Base-by-base conservation (phyloP, 2,329 filamentous ascomycete genomes). In the Venturia nashicola region DNA sequence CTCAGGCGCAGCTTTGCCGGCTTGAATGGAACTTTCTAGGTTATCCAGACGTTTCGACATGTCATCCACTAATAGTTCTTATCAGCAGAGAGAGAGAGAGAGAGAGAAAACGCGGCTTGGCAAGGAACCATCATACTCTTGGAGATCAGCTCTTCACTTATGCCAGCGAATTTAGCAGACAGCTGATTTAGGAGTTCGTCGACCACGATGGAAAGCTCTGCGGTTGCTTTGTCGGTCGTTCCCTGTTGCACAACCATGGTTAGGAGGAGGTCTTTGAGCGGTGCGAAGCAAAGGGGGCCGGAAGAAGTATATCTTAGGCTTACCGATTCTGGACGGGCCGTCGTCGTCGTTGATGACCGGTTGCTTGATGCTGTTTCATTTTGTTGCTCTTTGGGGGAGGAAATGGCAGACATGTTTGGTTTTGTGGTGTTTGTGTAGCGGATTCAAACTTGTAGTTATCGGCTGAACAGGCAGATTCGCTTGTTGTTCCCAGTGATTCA, bases 21-120 rank as follows among this genome's bases (percentile, higher is more conserved):
- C 81, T 69, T 84, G 80, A 55, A 95, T 79, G 16, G 87, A 86
- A 32, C 87, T 80, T 74, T 95, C 92, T 12, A 97, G 81, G 65
- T 86, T 90, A 72, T 97, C 92, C 27, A 97, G 78, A 34, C 92
- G 85, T 66, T 88, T 82, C 16, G 90, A 89, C 91, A 97, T 96
- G 67, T 96, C 91, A 72, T 96, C 92, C 89, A 97, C 91, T 96
- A 34, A 55, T 14, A 20, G 8, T 27, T 14, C 46, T 11, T 14
- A 51, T 67, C 61, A 68, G 64, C 40, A 23, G 9, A 42, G 16
- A 43, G n/a, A 27, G n/a, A 42, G 36, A 9, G 44, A 32, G 14
- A 39, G 36, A 11, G 7, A 39, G 6, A 11, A 7, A 39, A 39
- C 27, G 27, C 27, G 4, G 27, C 27, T 27, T 27, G 7, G 1